Conservation (phyloP, 2,329 filamentous ascomycete species). For the Exophiala calicioides region DNA sequence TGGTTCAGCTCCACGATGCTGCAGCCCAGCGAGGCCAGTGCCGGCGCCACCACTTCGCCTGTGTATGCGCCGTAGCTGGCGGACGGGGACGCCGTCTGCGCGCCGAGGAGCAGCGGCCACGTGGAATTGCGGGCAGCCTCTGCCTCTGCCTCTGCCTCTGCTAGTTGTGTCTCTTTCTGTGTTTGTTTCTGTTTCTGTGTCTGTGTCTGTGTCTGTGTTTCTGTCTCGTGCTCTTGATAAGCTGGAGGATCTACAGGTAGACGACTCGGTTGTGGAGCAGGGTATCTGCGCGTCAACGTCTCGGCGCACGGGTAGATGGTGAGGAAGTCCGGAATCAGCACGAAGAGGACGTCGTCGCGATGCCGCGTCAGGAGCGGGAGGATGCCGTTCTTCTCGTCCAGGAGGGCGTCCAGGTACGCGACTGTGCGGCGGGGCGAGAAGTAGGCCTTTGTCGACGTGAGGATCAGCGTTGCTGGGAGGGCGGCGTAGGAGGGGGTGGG, state of each 20-base stretch:
- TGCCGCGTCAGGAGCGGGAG: constrained; percentile 36
- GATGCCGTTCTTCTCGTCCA: constrained; percentile 50
- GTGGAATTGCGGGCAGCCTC: constrained; percentile 36
- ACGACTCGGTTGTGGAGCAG: constrained; percentile 13
- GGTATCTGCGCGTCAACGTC: constrained; percentile 34
- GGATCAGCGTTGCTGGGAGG: constrained; percentile 63
- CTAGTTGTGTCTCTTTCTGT: not conserved
- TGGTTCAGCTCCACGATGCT: constrained; percentile 77
- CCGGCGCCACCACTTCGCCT: constrained; percentile 71
- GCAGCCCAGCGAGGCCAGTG: constrained; percentile 67
- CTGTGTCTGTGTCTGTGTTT: not conserved
- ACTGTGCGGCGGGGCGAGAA: constrained; percentile 67
- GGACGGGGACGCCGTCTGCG: constrained; percentile 73
- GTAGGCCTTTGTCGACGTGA: constrained; percentile 79
- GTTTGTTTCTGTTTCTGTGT: not conserved
- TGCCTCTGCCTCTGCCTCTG: not conserved
- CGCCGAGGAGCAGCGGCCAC: constrained; percentile 63
- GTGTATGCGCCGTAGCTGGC: constrained; percentile 69
- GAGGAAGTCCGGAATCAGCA: constrained; percentile 76
- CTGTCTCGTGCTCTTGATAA: not conserved
- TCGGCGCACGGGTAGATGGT: constrained; percentile 56
- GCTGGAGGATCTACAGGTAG: no score
- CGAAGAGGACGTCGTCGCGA: constrained; percentile 64
- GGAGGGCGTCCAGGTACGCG: constrained; percentile 55
- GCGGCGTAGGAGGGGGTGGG: no score